These are phyloP conservation scores for Colletotrichum truncatum DNA, from an alignment of 2,329 filamentous ascomycete species.

Conservation along the genomic window DNA sequence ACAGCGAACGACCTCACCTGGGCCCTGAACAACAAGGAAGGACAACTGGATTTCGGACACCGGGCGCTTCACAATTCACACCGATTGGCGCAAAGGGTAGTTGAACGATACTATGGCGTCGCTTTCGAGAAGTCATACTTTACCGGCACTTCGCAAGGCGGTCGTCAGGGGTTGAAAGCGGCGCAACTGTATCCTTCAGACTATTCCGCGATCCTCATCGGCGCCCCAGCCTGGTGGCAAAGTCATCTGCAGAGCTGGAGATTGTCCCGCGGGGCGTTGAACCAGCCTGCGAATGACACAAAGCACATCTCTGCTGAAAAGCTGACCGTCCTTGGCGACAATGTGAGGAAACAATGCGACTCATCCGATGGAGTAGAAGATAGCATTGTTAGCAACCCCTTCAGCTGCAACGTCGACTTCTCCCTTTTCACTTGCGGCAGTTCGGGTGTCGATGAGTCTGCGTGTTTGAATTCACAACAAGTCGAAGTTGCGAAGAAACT, in stretches of 20 bases:
- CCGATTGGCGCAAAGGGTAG: slow-evolving; percentile 55
- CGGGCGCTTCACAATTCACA: slow-evolving; percentile 58
- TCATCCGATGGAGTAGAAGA: slow-evolving; percentile 57
- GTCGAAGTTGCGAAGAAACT: slow-evolving; percentile 41
- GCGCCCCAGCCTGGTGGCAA: slow-evolving; percentile 59
- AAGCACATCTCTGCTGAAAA: slow-evolving; percentile 51
- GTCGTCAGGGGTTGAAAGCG: slow-evolving; percentile 55
- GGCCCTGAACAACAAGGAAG: slow-evolving; percentile 48
- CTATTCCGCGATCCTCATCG: slow-evolving; percentile 64
- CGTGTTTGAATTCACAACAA: slow-evolving; percentile 53
- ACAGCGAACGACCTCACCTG: slow-evolving; percentile 41
- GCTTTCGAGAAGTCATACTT: slow-evolving; percentile 49
- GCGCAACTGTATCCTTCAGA: slow-evolving; percentile 3
- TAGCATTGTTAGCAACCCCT: slow-evolving; percentile 57
- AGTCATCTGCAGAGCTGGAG: slow-evolving; percentile 54
- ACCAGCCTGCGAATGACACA: slow-evolving; percentile 52
- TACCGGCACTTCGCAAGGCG: slow-evolving; percentile 60
- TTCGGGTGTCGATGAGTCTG: slow-evolving; percentile 34
- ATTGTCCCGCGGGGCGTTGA: slow-evolving; percentile 55
- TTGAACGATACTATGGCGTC: slow-evolving; percentile 55
- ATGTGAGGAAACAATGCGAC: slow-evolving; percentile 61
- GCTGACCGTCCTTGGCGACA: slow-evolving; percentile 53
- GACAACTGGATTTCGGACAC: slow-evolving; percentile 47
- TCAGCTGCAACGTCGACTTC: slow-evolving; percentile 54
- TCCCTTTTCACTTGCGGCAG: slow-evolving; percentile 48